Base-by-base conservation (phyloP, 2,329 filamentous ascomycete species). In the Neoscytalidium dimidiatum region DNA sequence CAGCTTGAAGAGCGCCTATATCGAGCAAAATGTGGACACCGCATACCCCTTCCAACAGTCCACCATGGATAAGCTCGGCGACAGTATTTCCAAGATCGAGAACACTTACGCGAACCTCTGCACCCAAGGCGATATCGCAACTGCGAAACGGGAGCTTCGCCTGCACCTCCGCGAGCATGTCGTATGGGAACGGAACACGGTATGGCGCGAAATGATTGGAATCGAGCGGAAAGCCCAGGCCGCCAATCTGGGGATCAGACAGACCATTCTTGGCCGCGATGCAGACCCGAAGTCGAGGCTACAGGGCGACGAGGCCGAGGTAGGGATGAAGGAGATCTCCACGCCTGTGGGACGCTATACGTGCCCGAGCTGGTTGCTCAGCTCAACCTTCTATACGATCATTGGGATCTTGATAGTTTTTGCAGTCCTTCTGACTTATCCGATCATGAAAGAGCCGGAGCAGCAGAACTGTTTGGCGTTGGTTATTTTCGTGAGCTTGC, bases 161-260 rank as follows among this genome's bases (percentile, higher is more conserved):
- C 87, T 97, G 31, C 94, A 99, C 74, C 85, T 99, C 28, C 85
- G 95, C 65, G 96, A 99, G 79, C 95, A 99, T 77, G 94, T 99
- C 21, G 94, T 98, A 0, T 99, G 95, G 96, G 96, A 99, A 77
- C 87, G 95, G 65, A 99, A 99, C 75, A 99, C 95, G 0, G 95
- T 99, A 19, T 99, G 95, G 95, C 85, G 96, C 79, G 95, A 99
- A 72, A 95, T 99, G 87, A 99, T 99, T 75, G 95, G 94, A 62
- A 94, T 99, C 70, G 96, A 99, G 81, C 86, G 95, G 23, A 94
- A 96, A 74, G 92, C 92, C 1, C 94, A 98, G 79, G 96, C 95
- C 8, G 94, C 94, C 8, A 95, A 94, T 70, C 85, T 99, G 69
- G 95, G 95, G 46, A 82, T 91, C 58, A 81, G 87, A 23, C 88